Percentiles rank a stretch among this genome's conserved stretches.
Evolutionary conservation across 345 rosid genomes (phyloP).

Genomic region (Citrus trifoliata): DNA sequence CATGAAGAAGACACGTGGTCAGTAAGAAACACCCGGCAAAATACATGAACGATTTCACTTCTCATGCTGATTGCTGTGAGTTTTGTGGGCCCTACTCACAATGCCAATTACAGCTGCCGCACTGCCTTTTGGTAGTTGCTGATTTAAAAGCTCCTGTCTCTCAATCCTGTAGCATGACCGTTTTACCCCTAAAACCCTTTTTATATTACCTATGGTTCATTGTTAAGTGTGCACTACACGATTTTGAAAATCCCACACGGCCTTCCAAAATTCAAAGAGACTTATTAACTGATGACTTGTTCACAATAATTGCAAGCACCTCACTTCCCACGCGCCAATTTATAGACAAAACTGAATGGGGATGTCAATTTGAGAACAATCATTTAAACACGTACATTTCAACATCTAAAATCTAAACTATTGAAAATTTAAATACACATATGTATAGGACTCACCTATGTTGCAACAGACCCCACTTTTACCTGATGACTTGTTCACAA

Average conservation of each 20-base stretch:
- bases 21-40: not conserved
- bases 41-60: not conserved
- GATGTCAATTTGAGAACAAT: too few relatives aligned
- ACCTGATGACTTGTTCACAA: too few relatives aligned
- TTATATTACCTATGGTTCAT: not conserved
- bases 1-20: conserved; percentile 5
- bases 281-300: not conserved
- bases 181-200: not conserved
- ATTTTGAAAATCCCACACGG: not conserved
- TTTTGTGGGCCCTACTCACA: not conserved
- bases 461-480: too few relatives aligned
- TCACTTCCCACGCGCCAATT: not conserved
- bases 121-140: conserved; percentile 11
- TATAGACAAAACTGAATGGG: not conserved
- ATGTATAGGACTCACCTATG: too few relatives aligned
- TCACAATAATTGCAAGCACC: not conserved
- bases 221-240: not conserved
- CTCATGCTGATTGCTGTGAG: not conserved
- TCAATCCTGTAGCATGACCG: conserved; percentile 2
- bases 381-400: too few relatives aligned
- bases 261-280: not conserved
- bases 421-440: too few relatives aligned
- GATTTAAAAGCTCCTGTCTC: conserved; percentile 4
- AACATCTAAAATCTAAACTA: too few relatives aligned
- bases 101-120: conserved; percentile 6